phyloP scores from a whole-genome alignment of 2,329 filamentous ascomycete species.

The Colletotrichum limetticola region DNA sequence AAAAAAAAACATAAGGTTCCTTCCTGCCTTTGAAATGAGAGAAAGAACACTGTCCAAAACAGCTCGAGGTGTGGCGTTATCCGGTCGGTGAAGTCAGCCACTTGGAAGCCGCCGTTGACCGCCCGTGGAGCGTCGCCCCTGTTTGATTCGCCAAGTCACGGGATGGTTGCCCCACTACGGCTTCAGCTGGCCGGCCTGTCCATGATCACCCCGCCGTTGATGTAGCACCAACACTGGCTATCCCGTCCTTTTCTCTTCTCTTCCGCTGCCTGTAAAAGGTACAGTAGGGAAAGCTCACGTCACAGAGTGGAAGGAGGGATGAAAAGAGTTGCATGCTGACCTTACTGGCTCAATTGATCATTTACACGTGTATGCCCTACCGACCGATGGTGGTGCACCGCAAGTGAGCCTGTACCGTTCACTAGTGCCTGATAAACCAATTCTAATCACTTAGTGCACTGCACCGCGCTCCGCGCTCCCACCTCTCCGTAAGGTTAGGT shows the following conservation, averaged over 20 bases:
- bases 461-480: neutral
- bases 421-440: neutral
- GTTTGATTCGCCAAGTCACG: conserved; percentile 24
- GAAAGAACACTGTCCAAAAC: neutral
- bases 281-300: neutral
- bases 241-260: conserved; percentile 11
- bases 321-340: neutral
- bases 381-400: neutral
- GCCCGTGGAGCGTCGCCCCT: conserved; percentile 21
- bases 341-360: neutral
- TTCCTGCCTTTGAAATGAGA: neutral
- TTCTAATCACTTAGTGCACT: neutral
- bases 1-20: neutral
- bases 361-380: neutral
- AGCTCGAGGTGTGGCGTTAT: conserved; percentile 31
- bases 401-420: neutral
- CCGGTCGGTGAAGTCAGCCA: conserved; percentile 11
- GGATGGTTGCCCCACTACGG: neutral
- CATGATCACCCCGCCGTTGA: conserved; percentile 33
- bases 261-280: neutral
- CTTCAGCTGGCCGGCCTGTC: conserved; percentile 25
- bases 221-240: conserved; percentile 28
- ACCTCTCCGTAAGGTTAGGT: neutral
- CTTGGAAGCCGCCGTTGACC: neutral
- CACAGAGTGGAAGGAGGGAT: neutral